phyloP scores from a whole-genome alignment of 2,329 filamentous ascomycete genomes.

The Cadophora sp. region DNA sequence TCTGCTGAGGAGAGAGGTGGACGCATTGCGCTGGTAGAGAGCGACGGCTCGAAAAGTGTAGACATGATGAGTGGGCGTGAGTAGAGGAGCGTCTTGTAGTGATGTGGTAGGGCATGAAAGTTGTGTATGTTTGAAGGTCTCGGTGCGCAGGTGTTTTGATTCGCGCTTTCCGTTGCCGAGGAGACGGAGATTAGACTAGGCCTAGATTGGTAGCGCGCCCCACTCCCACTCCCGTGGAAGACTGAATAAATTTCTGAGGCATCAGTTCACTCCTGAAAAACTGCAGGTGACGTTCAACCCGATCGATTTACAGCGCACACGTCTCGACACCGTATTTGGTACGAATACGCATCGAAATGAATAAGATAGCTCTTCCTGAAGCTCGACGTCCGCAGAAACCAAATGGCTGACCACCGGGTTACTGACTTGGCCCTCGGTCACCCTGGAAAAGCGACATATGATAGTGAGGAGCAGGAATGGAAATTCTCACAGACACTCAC shows the following conservation, averaged over 20 bases:
- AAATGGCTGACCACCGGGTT: conserved; percentile 56
- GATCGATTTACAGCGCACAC: not conserved
- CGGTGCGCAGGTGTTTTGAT: conserved; percentile 15
- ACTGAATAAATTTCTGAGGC: conserved; percentile 20
- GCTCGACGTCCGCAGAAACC: conserved; percentile 44
- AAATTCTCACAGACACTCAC: conserved; percentile 36
- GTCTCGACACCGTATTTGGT: not conserved
- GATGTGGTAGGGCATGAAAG: conserved; percentile 2
- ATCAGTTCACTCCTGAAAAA: not conserved
- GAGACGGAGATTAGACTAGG: conserved; percentile 16
- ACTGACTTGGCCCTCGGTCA: conserved; percentile 60
- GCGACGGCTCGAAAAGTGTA: conserved; percentile 71
- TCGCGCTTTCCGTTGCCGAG: conserved; percentile 22
- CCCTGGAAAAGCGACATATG: conserved; percentile 56
- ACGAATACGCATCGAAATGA: conserved; percentile 34
- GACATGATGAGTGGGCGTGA: conserved; percentile 51
- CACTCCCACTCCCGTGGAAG: conserved; percentile 14
- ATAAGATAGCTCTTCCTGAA: conserved; percentile 26
- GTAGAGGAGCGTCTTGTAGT: not conserved
- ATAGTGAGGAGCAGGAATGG: conserved; percentile 43
- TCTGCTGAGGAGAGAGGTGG: conserved; percentile 58
- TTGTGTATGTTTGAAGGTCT: conserved; percentile 10
- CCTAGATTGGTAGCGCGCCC: conserved; percentile 12
- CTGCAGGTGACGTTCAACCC: not conserved
- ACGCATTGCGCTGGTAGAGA: conserved; percentile 63